Percentiles rank a stretch among this genome's conserved stretches.
phyloP scores from a whole-genome alignment of 441 rosid species.

The Gossypium davidsonii region DNA sequence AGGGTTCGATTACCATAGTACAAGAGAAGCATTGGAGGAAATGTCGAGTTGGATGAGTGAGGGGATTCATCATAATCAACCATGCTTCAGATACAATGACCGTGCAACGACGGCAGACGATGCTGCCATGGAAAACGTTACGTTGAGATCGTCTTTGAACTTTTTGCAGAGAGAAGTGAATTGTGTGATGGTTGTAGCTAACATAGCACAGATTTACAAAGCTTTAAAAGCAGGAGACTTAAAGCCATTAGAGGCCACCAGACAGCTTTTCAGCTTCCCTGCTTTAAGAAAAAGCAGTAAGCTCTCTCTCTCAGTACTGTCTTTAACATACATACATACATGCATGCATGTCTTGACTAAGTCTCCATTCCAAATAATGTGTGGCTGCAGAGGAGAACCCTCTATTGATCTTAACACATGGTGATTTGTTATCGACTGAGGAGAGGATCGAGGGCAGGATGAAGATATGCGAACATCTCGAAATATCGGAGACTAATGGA shows the following conservation, averaged over 20 bases:
- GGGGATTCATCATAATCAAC: constrained; percentile 56
- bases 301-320: constrained; percentile 5
- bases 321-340: background rate
- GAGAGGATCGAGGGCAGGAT: constrained; percentile 47
- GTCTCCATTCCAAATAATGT: background rate
- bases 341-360: background rate
- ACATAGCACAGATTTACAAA: constrained; percentile 36
- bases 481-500: constrained; percentile 34
- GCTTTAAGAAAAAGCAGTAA: constrained; percentile 48
- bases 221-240: constrained; percentile 38
- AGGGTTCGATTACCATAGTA: constrained; percentile 29
- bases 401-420: constrained; percentile 48
- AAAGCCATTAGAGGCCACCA: constrained; percentile 39
- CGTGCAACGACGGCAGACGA: constrained; percentile 9
- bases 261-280: constrained; percentile 35
- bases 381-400: constrained; percentile 48
- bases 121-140: constrained; percentile 11
- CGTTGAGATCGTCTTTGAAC: constrained; percentile 27
- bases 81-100: constrained; percentile 36
- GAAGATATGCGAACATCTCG: constrained; percentile 36
- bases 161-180: constrained; percentile 41
- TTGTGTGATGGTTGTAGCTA: constrained; percentile 41
- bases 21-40: constrained; percentile 37
- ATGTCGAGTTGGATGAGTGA: constrained; percentile 41
- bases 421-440: constrained; percentile 40